Conservation (phyloP, 2,329 filamentous ascomycete genomes). For the Venturia pyrina region DNA sequence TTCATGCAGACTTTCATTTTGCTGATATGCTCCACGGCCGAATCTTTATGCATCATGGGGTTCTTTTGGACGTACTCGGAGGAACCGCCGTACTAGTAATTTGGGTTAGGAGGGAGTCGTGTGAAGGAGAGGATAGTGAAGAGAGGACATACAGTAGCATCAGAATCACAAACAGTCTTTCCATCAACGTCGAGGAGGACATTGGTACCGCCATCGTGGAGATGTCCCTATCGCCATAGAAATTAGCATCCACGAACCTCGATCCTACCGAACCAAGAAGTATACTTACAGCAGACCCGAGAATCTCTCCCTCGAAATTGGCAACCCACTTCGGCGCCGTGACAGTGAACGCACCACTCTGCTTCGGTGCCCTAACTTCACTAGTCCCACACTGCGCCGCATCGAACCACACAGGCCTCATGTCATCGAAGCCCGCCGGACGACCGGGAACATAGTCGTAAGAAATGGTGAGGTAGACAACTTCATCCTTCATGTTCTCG, state of each 20-base stretch:
- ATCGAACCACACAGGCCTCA: constrained; percentile 11
- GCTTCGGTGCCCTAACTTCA: background rate
- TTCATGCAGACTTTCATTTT: constrained; percentile 4
- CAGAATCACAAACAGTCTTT: constrained; percentile 2
- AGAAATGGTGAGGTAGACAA: constrained; percentile 11
- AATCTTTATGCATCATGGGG: background rate
- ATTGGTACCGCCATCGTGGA: background rate
- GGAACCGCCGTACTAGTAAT: background rate
- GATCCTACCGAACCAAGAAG: background rate
- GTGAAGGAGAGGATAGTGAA: background rate
- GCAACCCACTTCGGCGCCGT: constrained; percentile 6
- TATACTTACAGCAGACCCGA: background rate
- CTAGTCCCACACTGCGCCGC: constrained; percentile 4
- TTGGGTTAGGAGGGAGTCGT: background rate
- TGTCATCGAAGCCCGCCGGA: constrained; percentile 8
- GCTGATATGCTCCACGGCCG: constrained; percentile 9
- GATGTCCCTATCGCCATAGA: background rate
- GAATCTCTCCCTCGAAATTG: constrained; percentile 11
- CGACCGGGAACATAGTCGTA: constrained; percentile 9
- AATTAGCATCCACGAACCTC: too few relatives aligned
- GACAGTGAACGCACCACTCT: background rate
- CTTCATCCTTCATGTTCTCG: constrained; percentile 10
- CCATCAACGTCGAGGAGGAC: background rate
- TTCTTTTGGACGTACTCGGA: background rate
- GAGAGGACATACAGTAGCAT: background rate